These are phyloP conservation scores for Bretschneidera sinensis DNA, from an alignment of 345 rosid species.

Conservation along the genomic window DNA sequence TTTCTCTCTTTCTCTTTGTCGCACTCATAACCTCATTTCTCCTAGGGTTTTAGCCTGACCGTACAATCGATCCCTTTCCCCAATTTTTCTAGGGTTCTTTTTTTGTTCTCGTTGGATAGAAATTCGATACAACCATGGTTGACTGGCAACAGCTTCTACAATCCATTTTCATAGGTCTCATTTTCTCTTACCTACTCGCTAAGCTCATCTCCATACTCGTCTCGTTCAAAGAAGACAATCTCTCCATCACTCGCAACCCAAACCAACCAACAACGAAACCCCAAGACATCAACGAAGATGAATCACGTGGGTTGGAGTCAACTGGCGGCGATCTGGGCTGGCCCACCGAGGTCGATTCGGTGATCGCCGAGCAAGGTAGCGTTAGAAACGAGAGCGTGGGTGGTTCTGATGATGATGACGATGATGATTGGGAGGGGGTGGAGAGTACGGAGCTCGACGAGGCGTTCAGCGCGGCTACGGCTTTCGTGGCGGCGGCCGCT, in stretches of 20 bases:
- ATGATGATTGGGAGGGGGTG: slow-evolving; percentile 96
- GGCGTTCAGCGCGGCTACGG: slow-evolving; percentile 79
- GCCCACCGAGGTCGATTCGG: slow-evolving; percentile 44
- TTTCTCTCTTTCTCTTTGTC: not conserved
- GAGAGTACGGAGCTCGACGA: slow-evolving; percentile 91
- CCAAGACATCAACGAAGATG: slow-evolving; percentile 11
- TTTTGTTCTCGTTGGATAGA: not conserved
- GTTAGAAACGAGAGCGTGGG: slow-evolving; percentile 53
- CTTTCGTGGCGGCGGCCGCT: slow-evolving; percentile 69
- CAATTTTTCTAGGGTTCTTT: slow-evolving; percentile 18
- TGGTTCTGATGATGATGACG: slow-evolving; percentile 31
- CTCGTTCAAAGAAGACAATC: slow-evolving; percentile 75
- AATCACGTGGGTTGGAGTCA: slow-evolving; percentile 21
- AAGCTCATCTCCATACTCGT: slow-evolving; percentile 80
- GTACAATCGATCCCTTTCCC: not conserved
- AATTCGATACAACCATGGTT: slow-evolving; percentile 53
- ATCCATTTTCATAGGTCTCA: slow-evolving; percentile 66
- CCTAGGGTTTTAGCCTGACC: not conserved
- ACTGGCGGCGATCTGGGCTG: slow-evolving; percentile 8
- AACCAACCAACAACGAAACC: slow-evolving; percentile 18
- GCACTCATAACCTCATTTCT: not conserved
- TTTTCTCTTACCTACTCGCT: slow-evolving; percentile 85
- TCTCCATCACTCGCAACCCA: slow-evolving; percentile 45
- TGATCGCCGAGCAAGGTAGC: slow-evolving; percentile 77
- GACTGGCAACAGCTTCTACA: slow-evolving; percentile 79